phyloP scores from a whole-genome alignment of 2,329 filamentous ascomycete genomes.

The Talaromyces sp. region DNA sequence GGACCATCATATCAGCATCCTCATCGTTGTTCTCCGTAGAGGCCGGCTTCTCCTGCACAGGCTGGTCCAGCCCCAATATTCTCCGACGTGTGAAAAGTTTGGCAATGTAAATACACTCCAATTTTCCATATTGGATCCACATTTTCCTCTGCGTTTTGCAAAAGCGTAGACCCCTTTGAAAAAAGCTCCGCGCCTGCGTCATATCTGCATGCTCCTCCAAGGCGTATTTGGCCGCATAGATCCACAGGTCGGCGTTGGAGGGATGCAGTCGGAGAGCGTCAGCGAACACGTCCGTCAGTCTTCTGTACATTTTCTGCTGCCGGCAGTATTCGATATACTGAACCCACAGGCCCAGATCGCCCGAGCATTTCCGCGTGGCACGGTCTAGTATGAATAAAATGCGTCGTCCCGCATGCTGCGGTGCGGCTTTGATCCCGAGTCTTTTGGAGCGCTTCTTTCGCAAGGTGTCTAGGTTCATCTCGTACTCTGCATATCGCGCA shows the following conservation, averaged over 20 bases:
- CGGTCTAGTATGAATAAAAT: slow-evolving; percentile 88
- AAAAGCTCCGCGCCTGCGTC: slow-evolving; percentile 73
- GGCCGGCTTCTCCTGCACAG: slow-evolving; percentile 36
- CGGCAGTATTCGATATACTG: slow-evolving; percentile 82
- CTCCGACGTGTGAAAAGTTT: slow-evolving; percentile 72
- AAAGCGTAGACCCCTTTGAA: slow-evolving; percentile 88
- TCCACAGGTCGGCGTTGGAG: slow-evolving; percentile 76
- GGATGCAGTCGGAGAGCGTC: slow-evolving; percentile 80
- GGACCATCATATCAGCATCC: slow-evolving; percentile 54
- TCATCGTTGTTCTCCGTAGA: slow-evolving; percentile 35
- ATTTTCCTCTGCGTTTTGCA: slow-evolving; percentile 69
- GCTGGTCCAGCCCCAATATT: slow-evolving; percentile 58
- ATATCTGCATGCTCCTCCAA: slow-evolving; percentile 82
- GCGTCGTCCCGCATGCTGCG: slow-evolving; percentile 70
- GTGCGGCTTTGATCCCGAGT: slow-evolving; percentile 68
- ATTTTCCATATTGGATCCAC: slow-evolving; percentile 85
- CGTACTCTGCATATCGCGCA: slow-evolving; percentile 72
- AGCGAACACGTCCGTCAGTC: slow-evolving; percentile 57
- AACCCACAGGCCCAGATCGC: slow-evolving; percentile 77
- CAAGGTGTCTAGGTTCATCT: slow-evolving; percentile 65
- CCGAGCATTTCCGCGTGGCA: slow-evolving; percentile 77
- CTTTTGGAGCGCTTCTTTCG: slow-evolving; percentile 78
- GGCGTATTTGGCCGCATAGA: slow-evolving; percentile 71
- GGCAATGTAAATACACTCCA: slow-evolving; percentile 88
- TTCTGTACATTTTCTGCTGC: slow-evolving; percentile 60